Evolutionary conservation across 441 rosid species (phyloP).

Genomic region (Pelargonium australe): DNA sequence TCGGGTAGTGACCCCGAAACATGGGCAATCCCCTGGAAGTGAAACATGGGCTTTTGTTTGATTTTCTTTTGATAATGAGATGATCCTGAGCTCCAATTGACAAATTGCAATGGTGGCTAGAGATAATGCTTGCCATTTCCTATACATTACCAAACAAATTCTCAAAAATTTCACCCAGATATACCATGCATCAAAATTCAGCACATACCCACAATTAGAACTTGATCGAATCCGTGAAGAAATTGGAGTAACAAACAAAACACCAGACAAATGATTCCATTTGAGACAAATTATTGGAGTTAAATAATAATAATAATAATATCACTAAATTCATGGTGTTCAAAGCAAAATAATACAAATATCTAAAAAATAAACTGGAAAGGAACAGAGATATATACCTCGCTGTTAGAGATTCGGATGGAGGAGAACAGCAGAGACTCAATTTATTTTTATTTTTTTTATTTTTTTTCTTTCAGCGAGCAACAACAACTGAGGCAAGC

Average conservation of each 20-base stretch:
- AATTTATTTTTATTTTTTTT: background rate
- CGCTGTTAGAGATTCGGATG: background rate
- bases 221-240: background rate
- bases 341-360: background rate
- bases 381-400: background rate
- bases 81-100: constrained; percentile 34
- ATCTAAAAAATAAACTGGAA: background rate
- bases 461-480: no score
- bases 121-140: constrained; percentile 51
- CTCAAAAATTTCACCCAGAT: background rate
- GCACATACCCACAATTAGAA: no score
- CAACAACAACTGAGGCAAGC: background rate
- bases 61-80: constrained; percentile 27
- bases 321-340: background rate
- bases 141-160: constrained; percentile 17
- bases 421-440: background rate
- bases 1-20: constrained; percentile 26
- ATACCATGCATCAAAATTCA: background rate
- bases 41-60: constrained; percentile 31
- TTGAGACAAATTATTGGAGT: background rate
- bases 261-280: background rate
- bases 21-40: constrained; percentile 28
- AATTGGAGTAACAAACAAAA: background rate
- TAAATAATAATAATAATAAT: background rate
- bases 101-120: constrained; percentile 49